phyloP scores from a whole-genome alignment of 1,139 yeast species.

The Yamadazyma atmosphaerica region DNA sequence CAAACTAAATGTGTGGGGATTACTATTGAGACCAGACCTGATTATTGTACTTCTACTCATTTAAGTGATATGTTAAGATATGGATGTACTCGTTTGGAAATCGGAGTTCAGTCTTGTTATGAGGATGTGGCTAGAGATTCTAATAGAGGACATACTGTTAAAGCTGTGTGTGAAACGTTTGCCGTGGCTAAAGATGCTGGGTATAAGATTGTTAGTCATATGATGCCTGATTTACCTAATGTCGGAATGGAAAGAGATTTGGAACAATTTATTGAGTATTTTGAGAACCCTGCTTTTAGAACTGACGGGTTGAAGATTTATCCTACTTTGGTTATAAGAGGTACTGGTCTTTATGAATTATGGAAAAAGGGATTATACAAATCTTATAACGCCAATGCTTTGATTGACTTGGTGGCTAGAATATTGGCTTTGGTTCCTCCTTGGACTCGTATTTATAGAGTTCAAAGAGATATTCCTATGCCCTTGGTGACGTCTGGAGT shows the following conservation, averaged over 20 bases:
- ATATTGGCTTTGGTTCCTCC: conserved; percentile 97
- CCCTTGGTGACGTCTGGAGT: conserved; percentile 98
- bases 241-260: conserved; percentile 98
- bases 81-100: conserved; percentile 95
- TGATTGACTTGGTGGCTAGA: conserved; percentile 92
- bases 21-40: conserved; percentile 98
- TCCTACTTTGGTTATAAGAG: conserved; percentile 95
- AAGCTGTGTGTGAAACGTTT: conserved; percentile 94
- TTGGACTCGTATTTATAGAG: conserved; percentile 98
- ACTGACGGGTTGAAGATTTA: conserved; percentile 95
- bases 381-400: conserved; percentile 91
- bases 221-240: conserved; percentile 99
- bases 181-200: conserved; percentile 97
- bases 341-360: conserved; percentile 93
- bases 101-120: conserved; percentile 95
- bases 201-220: conserved; percentile 94
- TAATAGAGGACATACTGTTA: conserved; percentile 96
- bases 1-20: conserved; percentile 98
- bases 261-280: conserved; percentile 93
- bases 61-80: conserved; percentile 92
- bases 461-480: conserved; percentile 99
- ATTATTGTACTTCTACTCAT: conserved; percentile 96
- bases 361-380: conserved; percentile 97
- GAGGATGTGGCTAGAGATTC: conserved; percentile 99
- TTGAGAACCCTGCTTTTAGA: conserved; percentile 94